A percentile compares a stretch with the other conserved stretches of the same genome.
These are phyloP conservation scores for Pyrus hybrid DNA, from an alignment of 331 rosid species.

Conservation along the genomic window DNA sequence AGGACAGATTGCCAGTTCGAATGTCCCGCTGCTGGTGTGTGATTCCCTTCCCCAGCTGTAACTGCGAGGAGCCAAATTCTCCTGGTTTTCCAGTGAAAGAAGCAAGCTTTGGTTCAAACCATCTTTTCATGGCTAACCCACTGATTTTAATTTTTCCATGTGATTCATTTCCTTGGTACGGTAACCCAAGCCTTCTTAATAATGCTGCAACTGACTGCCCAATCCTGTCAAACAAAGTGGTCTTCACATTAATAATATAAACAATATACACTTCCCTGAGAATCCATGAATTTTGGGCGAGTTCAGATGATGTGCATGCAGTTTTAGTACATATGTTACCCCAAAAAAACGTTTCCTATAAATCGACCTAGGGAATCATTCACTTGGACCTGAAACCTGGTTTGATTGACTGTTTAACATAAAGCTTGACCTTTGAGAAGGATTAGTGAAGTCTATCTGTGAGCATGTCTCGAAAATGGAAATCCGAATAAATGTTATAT, in stretches of 20 bases:
- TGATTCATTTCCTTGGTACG: constrained; percentile 70
- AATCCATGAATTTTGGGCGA: background rate
- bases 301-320: background rate
- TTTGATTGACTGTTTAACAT: constrained; percentile 3
- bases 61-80: constrained; percentile 45
- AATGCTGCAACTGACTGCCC: constrained; percentile 75
- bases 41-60: constrained; percentile 63
- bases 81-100: constrained; percentile 56
- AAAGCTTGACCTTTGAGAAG: background rate
- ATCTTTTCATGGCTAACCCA: constrained; percentile 54
- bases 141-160: constrained; percentile 67
- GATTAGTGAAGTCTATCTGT: background rate
- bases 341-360: background rate
- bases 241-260: background rate
- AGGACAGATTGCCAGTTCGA: constrained; percentile 56
- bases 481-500: background rate
- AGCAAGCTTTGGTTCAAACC: constrained; percentile 78
- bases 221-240: constrained; percentile 46
- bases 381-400: too few relatives aligned
- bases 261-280: background rate
- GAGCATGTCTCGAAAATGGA: background rate
- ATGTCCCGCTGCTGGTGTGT: constrained; percentile 73
- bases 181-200: constrained; percentile 71
- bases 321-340: background rate
- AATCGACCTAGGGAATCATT: too few relatives aligned